Evolutionary conservation across 2,329 filamentous ascomycete genomes (phyloP).

Genomic region (Paracoccidioides brasiliensis): DNA sequence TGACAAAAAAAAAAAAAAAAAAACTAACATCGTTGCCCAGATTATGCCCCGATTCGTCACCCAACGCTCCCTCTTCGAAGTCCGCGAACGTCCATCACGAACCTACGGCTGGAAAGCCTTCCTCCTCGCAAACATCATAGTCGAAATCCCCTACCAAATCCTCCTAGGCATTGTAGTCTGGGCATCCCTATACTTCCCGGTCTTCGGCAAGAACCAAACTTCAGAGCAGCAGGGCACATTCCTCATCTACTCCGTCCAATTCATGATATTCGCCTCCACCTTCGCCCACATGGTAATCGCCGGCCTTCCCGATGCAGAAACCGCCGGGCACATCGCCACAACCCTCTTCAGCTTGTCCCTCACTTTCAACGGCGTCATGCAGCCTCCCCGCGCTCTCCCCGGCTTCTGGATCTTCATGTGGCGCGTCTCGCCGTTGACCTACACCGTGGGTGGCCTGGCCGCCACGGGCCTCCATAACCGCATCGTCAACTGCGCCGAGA

Average conservation of each 20-base stretch:
- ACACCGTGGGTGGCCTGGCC: constrained; percentile 61
- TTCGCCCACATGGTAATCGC: constrained; percentile 70
- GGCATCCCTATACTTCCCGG: constrained; percentile 74
- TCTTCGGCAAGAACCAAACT: constrained; percentile 47
- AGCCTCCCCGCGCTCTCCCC: constrained; percentile 48
- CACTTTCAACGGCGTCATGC: constrained; percentile 62
- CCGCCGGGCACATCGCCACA: constrained; percentile 62
- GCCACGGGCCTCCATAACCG: constrained; percentile 57
- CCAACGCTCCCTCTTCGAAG: constrained; percentile 70
- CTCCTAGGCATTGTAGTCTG: constrained; percentile 62
- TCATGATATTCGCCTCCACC: constrained; percentile 68
- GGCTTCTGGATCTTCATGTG: constrained; percentile 81
- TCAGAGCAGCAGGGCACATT: constrained; percentile 61
- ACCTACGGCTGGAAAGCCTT: constrained; percentile 78
- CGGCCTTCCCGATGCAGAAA: constrained; percentile 60
- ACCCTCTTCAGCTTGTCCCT: constrained; percentile 59
- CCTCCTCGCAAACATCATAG: constrained; percentile 68
- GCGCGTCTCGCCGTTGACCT: constrained; percentile 68
- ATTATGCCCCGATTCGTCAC: constrained; percentile 73
- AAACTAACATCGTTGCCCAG: constrained; percentile 7
- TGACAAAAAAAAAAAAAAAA: too few species aligned
- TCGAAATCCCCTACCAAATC: constrained; percentile 76
- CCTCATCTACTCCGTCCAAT: constrained; percentile 62
- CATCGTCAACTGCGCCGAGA: constrained; percentile 50
- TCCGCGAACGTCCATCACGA: constrained; percentile 71